Evolutionary conservation across 2,329 filamentous ascomycete species (phyloP).

Genomic region (Trichoderma pleuroti): DNA sequence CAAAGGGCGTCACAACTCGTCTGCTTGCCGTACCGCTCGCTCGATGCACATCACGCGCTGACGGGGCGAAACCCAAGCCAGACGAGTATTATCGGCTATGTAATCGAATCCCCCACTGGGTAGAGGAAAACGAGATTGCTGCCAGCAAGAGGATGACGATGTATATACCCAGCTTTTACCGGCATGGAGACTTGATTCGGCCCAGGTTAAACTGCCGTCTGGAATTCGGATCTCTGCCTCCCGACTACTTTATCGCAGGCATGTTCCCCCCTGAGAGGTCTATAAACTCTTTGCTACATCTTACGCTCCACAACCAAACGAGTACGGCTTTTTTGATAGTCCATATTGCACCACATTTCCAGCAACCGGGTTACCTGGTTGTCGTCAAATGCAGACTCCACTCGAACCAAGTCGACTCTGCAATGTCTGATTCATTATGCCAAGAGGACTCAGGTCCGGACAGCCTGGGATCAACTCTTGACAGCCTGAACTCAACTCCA

Average conservation of each 20-base stretch:
- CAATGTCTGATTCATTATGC: too few relatives aligned
- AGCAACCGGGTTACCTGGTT: background rate
- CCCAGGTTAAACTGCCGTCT: background rate
- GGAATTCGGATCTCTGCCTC: background rate
- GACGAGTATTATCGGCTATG: background rate
- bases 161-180: background rate
- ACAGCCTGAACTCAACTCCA: too few relatives aligned
- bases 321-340: background rate
- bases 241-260: background rate
- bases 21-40: background rate
- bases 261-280: background rate
- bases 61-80: background rate
- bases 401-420: background rate
- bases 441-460: too few relatives aligned
- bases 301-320: background rate
- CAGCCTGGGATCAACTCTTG: too few relatives aligned
- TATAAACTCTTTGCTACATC: background rate
- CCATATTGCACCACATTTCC: background rate
- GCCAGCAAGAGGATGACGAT: background rate
- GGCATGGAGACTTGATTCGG: background rate
- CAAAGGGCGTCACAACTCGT: background rate
- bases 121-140: background rate
- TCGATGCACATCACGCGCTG: background rate
- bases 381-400: background rate
- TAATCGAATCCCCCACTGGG: background rate